Conservation (phyloP, 2,329 filamentous ascomycete species). For the Penicillium sp. region DNA sequence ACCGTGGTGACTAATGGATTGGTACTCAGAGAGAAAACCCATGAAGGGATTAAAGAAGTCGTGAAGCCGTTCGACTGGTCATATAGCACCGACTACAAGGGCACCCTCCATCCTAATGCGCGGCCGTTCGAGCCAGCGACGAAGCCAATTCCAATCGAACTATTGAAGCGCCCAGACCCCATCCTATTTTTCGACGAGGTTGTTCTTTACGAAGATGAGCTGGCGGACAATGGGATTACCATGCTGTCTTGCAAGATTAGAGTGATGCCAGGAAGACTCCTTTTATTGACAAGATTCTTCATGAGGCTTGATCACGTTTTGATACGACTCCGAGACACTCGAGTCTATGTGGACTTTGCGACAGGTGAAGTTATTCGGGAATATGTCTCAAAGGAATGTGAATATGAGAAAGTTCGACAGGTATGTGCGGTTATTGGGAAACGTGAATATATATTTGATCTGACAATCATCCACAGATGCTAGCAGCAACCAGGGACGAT, state of each 20-base stretch:
- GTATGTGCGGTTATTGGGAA: conserved; percentile 48
- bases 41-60: conserved; percentile 84
- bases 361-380: conserved; percentile 78
- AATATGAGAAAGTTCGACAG: conserved; percentile 72
- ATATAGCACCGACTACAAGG: conserved; percentile 85
- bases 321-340: conserved; percentile 81
- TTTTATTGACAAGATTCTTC: conserved; percentile 83
- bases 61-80: conserved; percentile 98
- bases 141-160: conserved; percentile 74
- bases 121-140: conserved; percentile 46
- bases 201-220: conserved; percentile 92
- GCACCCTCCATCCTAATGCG: conserved; percentile 56
- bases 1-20: conserved; percentile 39
- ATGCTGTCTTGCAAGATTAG: conserved; percentile 86
- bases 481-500: conserved; percentile 65
- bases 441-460: not conserved
- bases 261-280: conserved; percentile 85
- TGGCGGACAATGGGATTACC: conserved; percentile 95
- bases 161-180: conserved; percentile 84
- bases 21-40: conserved; percentile 66
- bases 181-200: conserved; percentile 98
- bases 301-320: conserved; percentile 91
- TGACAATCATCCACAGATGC: conserved; percentile 36
- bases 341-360: conserved; percentile 87
- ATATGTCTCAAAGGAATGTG: conserved; percentile 83